Percentiles rank a stretch among this genome's conserved stretches.
These are phyloP conservation scores for Inonotus obliquus DNA, from an alignment of 1,284 basidiomycete species.

Conservation along the genomic window DNA sequence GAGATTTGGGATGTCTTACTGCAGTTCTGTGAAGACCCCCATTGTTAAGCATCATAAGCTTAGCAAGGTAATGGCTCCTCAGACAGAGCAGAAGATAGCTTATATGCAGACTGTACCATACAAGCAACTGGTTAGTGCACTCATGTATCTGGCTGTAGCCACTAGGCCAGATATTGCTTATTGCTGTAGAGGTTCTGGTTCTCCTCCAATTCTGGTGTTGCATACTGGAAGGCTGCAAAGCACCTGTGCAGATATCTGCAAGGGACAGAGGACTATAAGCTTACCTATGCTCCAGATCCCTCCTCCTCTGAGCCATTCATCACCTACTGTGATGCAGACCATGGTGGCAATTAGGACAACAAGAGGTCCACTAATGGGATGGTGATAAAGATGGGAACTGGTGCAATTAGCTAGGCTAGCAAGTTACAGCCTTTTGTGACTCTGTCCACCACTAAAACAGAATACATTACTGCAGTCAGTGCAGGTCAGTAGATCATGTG, in stretches of 20 bases:
- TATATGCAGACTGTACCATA: constrained; percentile 29
- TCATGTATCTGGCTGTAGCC: constrained; percentile 21
- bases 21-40: not conserved
- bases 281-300: not conserved
- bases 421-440: no score
- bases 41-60: not conserved
- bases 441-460: not conserved
- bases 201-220: constrained; percentile 27
- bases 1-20: not conserved
- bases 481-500: constrained; percentile 24
- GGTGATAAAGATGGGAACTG: not conserved
- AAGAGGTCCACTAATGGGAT: constrained; percentile 12
- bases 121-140: constrained; percentile 28
- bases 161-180: constrained; percentile 36
- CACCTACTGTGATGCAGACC: constrained; percentile 9
- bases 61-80: constrained; percentile 15
- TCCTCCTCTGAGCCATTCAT: not conserved
- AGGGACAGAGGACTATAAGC: no score
- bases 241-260: no score
- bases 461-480: no score
- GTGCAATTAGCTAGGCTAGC: no score
- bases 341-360: not conserved
- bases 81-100: constrained; percentile 20
- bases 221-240: constrained; percentile 27
- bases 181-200: constrained; percentile 31